Evolutionary conservation across 768 basidiomycete species (phyloP), one percentile per base, ranked within the genome.

Genomic region (Cubamyces sp.): DNA sequence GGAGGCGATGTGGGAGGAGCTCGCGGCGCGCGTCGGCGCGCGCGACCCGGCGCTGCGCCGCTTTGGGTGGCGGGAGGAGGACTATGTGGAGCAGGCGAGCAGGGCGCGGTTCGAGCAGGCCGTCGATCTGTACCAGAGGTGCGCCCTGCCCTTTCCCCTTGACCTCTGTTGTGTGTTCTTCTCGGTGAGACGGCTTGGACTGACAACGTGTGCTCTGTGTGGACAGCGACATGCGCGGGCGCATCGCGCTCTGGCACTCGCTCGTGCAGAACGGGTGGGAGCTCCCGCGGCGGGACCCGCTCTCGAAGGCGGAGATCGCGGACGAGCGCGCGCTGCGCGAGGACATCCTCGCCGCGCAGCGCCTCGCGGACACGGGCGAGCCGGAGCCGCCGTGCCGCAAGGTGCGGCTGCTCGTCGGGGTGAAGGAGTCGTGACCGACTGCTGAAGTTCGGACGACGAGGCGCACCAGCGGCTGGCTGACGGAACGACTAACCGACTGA

Each of bases 1-100:
- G 68, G 72, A 73, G 65, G 70, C 70, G 48, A 73, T 73, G 72
- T 73, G 70, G 70, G 72, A 73, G 53, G 70, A 71, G 66, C 67
- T 73, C 28, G 16, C 30, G 37, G 68, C 56, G 21, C 54, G 54
- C n/a, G 60, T 70, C n/a, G 56, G 43, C 23, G 41, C 47, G 39
- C 60, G 62, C 18, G 61, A 56, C 47, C 30, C 58, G 28, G 21
- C 23, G 51, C 58, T 71, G 53, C 5, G 18, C 16, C 37, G 37
- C 37, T 70, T 66, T 53, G 71, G 71, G 3, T 71, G 72, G 72
- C 61, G 64, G 43, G 56, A 61, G 3, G 54, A 42, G 25, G 72
- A 73, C 47, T 65, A 62, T 18, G 47, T 18, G 30, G 61, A 61
- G 53, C 68, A 57, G 46, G 54, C 57, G 45, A 61, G 62, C 25